Base-by-base conservation (phyloP, 176 grass and related monocot species). In the Phoenix roebelenii region DNA sequence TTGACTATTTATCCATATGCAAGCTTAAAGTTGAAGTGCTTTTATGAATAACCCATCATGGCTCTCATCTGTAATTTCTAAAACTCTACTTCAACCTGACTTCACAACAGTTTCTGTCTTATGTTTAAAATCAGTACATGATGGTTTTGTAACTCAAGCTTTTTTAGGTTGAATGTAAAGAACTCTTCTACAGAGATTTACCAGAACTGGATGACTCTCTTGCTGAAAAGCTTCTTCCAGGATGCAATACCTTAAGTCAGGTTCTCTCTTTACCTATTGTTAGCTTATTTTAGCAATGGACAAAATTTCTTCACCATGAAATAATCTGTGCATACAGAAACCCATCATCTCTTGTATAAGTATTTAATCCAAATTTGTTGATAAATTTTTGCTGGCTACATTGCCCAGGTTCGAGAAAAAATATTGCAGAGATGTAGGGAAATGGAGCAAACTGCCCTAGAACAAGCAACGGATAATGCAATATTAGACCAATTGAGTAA, bases 381-480 rank as follows among this genome's bases (percentile, higher is more conserved):
- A 44, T 63, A 59, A 29, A 3, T 14, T 55, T 54, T 2, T 44
- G 20, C 60, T 16, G 60, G 57, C 16, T 85, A 52, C 29, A 14
- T 48, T 55, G 15, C 51, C 72, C 70, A 98, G 87, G 87, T 92
- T 59, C 71, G 19, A 65, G 81, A 92, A 80, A 39, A 68, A 70
- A 98, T 98, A 83, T 61, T 98, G 66, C 61, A 98, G 72, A 83
- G 84, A 88, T 88, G 78, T 66, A 88, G 61, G 80, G 81, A 92
- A 80, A 70, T 92, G 30, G 93, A 98, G 81, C 79, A 91, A 74
- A 92, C 67, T 16, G 93, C 93, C n/a, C 88, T 97, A 66, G 93
- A 97, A 69, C 93, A 97, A 81, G 93, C 87, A 71, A 91, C 93
- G 18, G 93, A 97, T 69, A 97, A 97, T 32, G 87, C 93, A 64